Conservation (phyloP, 441 rosid genomes). For the Populus hybrid region DNA sequence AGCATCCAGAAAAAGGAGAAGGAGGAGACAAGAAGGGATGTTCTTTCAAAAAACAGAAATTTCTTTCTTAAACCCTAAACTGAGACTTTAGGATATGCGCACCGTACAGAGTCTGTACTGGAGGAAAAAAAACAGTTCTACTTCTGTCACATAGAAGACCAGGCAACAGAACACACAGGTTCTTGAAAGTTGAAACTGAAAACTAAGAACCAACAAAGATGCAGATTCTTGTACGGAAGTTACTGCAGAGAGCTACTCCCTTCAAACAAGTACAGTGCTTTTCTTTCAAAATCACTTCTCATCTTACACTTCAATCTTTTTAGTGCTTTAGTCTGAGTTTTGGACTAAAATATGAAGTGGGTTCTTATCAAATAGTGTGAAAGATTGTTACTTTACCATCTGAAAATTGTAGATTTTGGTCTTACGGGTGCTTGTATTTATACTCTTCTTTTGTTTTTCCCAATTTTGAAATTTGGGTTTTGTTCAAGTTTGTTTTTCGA, state of each 20-base stretch:
- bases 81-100: background rate
- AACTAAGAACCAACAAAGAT: conserved; percentile 13
- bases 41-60: no score
- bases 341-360: conserved; percentile 17
- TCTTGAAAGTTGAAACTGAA: background rate
- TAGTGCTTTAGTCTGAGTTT: background rate
- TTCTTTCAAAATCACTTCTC: conserved; percentile 5
- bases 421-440: background rate
- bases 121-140: background rate
- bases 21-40: background rate
- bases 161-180: background rate
- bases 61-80: conserved; percentile 15
- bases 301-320: background rate
- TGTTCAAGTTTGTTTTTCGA: background rate
- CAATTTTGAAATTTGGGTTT: background rate
- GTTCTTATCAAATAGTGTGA: background rate
- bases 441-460: background rate
- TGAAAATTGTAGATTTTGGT: background rate
- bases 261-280: conserved; percentile 35
- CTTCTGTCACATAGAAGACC: background rate
- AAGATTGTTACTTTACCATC: no score
- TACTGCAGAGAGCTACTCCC: conserved; percentile 34
- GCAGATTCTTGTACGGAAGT: conserved; percentile 47
- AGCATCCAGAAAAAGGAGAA: background rate
- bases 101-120: background rate